These are phyloP conservation scores for Clathrospora elynae DNA, from an alignment of 2,329 filamentous ascomycete genomes.

Conservation along the genomic window DNA sequence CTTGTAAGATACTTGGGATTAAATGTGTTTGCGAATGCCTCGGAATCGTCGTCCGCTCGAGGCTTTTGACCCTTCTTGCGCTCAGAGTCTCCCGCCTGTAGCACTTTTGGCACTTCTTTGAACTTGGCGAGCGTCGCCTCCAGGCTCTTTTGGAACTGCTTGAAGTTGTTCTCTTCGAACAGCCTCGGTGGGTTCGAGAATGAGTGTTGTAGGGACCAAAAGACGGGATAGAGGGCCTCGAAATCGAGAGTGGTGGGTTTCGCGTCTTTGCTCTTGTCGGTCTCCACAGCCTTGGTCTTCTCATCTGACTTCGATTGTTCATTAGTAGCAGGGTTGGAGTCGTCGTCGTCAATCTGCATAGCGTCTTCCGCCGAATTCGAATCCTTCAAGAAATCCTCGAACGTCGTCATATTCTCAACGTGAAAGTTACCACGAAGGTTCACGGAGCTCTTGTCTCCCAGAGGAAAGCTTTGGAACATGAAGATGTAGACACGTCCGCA, in stretches of 20 bases:
- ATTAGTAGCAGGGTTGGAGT: conserved; percentile 29
- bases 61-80: conserved; percentile 59
- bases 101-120: conserved; percentile 68
- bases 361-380: conserved; percentile 52
- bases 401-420: conserved; percentile 89
- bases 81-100: conserved; percentile 73
- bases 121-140: conserved; percentile 74
- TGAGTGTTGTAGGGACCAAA: conserved; percentile 90
- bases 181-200: conserved; percentile 89
- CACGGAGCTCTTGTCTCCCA: conserved; percentile 96
- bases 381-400: conserved; percentile 62
- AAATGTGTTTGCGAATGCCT: conserved; percentile 73
- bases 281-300: conserved; percentile 47
- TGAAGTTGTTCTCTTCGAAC: conserved; percentile 73
- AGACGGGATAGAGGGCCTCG: conserved; percentile 81
- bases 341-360: conserved; percentile 70
- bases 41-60: conserved; percentile 67
- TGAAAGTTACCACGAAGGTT: conserved; percentile 97
- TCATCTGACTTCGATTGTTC: conserved; percentile 47
- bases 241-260: conserved; percentile 60
- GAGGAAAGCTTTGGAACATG: conserved; percentile 94
- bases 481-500: conserved; percentile 98
- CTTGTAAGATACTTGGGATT: conserved; percentile 99
- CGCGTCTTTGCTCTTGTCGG: conserved; percentile 57
- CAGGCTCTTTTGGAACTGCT: conserved; percentile 66